Evolutionary conservation across 1,284 basidiomycete genomes (phyloP), one percentile per base, ranked within the genome.

Genomic region (Ustilago cynodontis): DNA sequence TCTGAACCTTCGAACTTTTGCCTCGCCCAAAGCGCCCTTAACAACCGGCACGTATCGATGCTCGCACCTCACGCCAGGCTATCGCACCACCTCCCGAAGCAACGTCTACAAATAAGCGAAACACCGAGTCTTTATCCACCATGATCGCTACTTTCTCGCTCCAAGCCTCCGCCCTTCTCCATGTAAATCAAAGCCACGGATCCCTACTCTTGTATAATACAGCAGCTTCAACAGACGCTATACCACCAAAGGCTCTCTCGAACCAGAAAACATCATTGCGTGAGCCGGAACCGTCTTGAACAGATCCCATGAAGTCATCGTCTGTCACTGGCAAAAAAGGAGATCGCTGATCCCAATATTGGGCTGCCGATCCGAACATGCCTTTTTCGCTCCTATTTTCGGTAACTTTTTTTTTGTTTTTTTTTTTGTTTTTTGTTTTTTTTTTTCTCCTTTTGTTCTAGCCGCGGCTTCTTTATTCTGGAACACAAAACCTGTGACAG

Each of bases 141-240:
- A n/a, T 16, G 7, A 20, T 20, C 41, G 16, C 33, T 8, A 37
- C n/a, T 22, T 7, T 13, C 35, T 29, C 3, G 9, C 14, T 26
- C 35, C 4, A 22, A 9, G 13, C 22, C 13, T 20, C 20, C 22
- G 43, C 16, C 16, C 26, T 7, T 33, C 54, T 37, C 16, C 26
- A 28, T 67, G 70, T 71, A 71, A 55, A 57, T 57, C 59, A 71
- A 52, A 45, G 60, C 26, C 39, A 51, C 41, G 31, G n/a, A 51
- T 52, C 37, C 47, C 22, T 20, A 26, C 29, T 29, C 43, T 54
- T 66, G 64, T 66, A 71, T 41, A 43, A 49, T 51, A 63, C 37
- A 33, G 24, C 29, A 5, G 20, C 20, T 9, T 43, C 43, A 37
- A 29, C 54, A 55, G 24, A 43, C 37, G 14, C 22, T 20, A 13